These are phyloP conservation scores for Aspergillus sp. DNA, from an alignment of 2,329 filamentous ascomycete genomes.

Conservation along the genomic window DNA sequence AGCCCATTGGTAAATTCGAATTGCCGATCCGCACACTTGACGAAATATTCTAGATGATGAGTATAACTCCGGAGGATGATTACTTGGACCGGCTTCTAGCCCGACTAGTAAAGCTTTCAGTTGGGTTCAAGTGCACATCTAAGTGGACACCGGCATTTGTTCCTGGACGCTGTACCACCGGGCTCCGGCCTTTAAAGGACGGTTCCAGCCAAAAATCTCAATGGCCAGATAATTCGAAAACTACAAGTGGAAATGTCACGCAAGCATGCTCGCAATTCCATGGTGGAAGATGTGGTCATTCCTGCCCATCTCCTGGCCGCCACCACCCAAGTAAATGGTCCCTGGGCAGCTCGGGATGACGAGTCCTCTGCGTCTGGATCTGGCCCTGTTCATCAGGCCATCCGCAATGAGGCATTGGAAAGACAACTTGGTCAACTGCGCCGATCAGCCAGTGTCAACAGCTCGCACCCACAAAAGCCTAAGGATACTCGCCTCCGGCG, in stretches of 20 bases:
- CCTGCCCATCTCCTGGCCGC: constrained; percentile 3
- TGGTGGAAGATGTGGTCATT: constrained; percentile 7
- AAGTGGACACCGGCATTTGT: background rate
- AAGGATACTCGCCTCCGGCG: background rate
- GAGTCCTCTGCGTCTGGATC: background rate
- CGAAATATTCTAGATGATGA: background rate
- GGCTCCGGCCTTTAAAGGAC: background rate
- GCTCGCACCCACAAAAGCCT: background rate
- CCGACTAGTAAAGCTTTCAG: background rate
- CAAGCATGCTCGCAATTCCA: background rate
- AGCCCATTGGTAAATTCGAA: background rate
- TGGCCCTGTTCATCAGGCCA: constrained; percentile 5
- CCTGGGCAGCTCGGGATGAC: background rate
- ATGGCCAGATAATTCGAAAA: background rate
- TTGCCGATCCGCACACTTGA: background rate
- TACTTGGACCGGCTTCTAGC: background rate
- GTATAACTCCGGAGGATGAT: background rate
- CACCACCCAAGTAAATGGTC: background rate
- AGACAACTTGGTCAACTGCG: background rate
- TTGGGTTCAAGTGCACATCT: background rate
- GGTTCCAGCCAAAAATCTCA: background rate
- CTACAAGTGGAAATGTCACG: background rate
- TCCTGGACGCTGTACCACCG: background rate
- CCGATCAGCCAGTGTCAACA: background rate
- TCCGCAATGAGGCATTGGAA: background rate